Conservation (phyloP, 345 rosid species). For the Moricandia arvensis region DNA sequence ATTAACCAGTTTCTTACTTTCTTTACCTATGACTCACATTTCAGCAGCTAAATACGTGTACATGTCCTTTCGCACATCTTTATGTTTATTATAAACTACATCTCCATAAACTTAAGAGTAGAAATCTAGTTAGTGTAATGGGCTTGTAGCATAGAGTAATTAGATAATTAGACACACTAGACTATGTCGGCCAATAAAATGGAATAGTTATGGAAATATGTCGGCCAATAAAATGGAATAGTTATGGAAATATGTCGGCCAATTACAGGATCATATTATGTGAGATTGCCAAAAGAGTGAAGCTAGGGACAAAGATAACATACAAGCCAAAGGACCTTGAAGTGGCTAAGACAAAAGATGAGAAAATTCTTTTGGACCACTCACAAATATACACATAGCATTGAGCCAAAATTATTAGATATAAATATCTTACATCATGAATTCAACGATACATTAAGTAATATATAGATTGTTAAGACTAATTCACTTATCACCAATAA, state of each 20-base stretch:
- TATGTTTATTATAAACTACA: not conserved
- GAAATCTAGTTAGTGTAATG: no score
- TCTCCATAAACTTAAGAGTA: not conserved
- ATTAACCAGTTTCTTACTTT: not conserved
- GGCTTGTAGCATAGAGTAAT: not conserved
- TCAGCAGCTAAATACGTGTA: not conserved
- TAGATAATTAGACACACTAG: not conserved
- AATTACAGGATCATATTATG: not conserved
- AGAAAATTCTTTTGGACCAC: not conserved
- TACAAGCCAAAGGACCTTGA: not conserved
- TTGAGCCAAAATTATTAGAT: not conserved
- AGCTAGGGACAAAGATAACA: not conserved
- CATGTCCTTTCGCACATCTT: not conserved
- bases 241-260: not conserved
- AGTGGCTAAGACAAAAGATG: not conserved
- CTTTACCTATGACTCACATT: not conserved
- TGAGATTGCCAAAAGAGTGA: conserved; percentile 1
- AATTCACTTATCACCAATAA: no score
- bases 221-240: not conserved
- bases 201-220: no score
- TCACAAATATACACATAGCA: not conserved
- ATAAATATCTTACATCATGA: no score
- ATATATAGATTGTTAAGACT: no score
- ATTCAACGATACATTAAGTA: no score
- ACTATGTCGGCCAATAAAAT: not conserved